Evolutionary conservation across 2,329 filamentous ascomycete species (phyloP).

Genomic region (Paecilomyces niveus): DNA sequence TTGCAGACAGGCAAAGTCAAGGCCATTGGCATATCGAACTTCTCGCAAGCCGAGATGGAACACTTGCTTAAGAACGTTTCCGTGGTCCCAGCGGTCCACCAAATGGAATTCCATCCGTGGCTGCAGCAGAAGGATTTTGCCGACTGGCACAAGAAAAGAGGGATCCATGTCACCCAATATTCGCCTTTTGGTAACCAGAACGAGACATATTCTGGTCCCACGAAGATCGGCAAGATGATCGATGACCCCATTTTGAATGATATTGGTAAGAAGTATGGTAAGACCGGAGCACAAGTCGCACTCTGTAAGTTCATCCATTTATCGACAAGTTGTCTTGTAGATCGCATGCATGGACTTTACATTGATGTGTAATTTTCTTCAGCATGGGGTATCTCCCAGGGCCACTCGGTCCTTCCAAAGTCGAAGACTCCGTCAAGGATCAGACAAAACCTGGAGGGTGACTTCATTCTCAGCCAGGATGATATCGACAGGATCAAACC

Average conservation of each 20-base stretch:
- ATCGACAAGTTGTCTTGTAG: not conserved
- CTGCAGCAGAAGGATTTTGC: conserved; percentile 44
- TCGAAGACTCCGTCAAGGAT: conserved; percentile 41
- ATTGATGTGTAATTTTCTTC: not conserved
- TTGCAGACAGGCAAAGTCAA: conserved; percentile 36
- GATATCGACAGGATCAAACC: conserved; percentile 51
- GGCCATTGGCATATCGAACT: conserved; percentile 50
- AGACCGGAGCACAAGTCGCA: conserved; percentile 45
- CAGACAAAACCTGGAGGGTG: conserved; percentile 37
- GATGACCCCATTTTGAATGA: conserved; percentile 44
- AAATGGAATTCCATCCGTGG: conserved; percentile 49
- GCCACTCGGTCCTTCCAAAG: conserved; percentile 49
- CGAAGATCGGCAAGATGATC: conserved; percentile 43
- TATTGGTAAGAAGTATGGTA: conserved; percentile 47
- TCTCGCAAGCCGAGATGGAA: conserved; percentile 43
- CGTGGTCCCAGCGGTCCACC: conserved; percentile 43
- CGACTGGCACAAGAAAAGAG: conserved; percentile 43
- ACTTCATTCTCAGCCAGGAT: conserved; percentile 52
- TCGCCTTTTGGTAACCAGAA: conserved; percentile 51
- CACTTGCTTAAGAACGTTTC: conserved; percentile 37
- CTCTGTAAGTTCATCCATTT: conserved; percentile 27
- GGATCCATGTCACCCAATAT: conserved; percentile 50
- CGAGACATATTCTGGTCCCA: conserved; percentile 38
- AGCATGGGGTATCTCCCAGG: conserved; percentile 49
- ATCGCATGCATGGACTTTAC: not conserved